Evolutionary conservation across 2,329 filamentous ascomycete genomes (phyloP), one percentile per base, ranked within the genome.

Genomic region (Ceratocystis eucalypticola): DNA sequence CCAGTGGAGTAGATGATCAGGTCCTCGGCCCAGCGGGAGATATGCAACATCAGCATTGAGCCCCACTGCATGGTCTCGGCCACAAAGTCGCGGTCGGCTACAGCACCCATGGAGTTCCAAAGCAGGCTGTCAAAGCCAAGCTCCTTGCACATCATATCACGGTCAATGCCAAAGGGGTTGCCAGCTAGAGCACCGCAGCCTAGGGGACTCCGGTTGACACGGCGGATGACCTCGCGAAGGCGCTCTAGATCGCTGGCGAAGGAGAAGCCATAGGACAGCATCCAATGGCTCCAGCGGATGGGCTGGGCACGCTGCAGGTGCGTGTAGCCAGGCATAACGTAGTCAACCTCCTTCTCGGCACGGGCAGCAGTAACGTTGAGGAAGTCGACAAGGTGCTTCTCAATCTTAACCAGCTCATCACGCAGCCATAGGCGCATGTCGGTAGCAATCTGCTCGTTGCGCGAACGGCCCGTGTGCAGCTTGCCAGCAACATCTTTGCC

Each of bases 401-500:
- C 89, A 64, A 96, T 84, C 69, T 80, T 79, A 66, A 81, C 81
- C 67, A 96, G 78, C 77, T 88, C 82, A 70, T 92, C 86, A 55
- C 90, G 82, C 69, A 96, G 77, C 91, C 91, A 96, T 74, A 96
- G 79, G 69, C 91, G 86, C 88, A 96, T 93, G 72, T 96, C 91
- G 25, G 88, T 92, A 61, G 87, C 91, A 66, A 96, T 85, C 77
- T 96, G 91, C 77, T 96, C 91, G 73, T 96, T 96, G 71, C 91
- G 84, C 75, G 88, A 92, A 64, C 92, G 87, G 55, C 87, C 87
- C 2, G 91, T 96, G 77, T 96, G 92, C 67, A 96, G 83, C 79
- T 96, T 96, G 28, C 92, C 91, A 0, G 87, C 90, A 67, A 88
- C 85, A 30, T 91, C 84, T 75, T 88, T 92, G 72, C 91, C 90